phyloP scores from a whole-genome alignment of 495 filamentous ascomycete species.

The Neurospora sp. region DNA sequence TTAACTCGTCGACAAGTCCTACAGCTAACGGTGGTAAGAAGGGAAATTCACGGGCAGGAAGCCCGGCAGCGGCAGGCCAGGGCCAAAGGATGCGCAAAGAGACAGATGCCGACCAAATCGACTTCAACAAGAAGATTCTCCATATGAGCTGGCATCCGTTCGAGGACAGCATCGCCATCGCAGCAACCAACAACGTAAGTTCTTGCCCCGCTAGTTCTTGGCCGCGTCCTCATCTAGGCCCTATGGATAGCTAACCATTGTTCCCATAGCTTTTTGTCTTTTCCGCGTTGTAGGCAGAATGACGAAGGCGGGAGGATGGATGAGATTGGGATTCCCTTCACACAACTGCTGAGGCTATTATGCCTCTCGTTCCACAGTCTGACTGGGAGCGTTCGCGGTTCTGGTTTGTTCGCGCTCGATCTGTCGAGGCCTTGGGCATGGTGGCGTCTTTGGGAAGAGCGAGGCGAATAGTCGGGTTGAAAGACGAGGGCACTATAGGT shows the following conservation, averaged over 20 bases:
- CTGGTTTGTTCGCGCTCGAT: neutral
- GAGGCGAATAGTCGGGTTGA: neutral
- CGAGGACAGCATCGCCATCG: slow-evolving; percentile 99
- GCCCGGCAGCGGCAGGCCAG: slow-evolving; percentile 73
- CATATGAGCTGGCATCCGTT: slow-evolving; percentile 99
- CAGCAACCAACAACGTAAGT: slow-evolving; percentile 97
- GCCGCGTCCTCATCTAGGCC: neutral
- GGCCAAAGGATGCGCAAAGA: slow-evolving; percentile 96
- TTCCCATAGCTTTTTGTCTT: slow-evolving; percentile 82
- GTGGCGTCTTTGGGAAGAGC: neutral
- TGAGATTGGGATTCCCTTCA: neutral
- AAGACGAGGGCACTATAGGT: neutral
- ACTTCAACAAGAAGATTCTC: slow-evolving; percentile 99
- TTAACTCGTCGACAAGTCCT: slow-evolving; percentile 67
- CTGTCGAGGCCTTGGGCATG: neutral
- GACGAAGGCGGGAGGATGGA: neutral
- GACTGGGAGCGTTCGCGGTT: neutral
- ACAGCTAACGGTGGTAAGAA: slow-evolving; percentile 70
- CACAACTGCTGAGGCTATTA: neutral
- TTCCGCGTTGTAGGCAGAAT: slow-evolving; percentile 66
- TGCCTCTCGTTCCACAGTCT: neutral
- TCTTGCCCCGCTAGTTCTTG: neutral
- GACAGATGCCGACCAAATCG: slow-evolving; percentile 98
- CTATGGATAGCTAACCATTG: slow-evolving; percentile 11
- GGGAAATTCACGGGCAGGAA: slow-evolving; percentile 73